Base-by-base conservation (phyloP, 2,329 filamentous ascomycete species). In the Xylaria arbuscula region DNA sequence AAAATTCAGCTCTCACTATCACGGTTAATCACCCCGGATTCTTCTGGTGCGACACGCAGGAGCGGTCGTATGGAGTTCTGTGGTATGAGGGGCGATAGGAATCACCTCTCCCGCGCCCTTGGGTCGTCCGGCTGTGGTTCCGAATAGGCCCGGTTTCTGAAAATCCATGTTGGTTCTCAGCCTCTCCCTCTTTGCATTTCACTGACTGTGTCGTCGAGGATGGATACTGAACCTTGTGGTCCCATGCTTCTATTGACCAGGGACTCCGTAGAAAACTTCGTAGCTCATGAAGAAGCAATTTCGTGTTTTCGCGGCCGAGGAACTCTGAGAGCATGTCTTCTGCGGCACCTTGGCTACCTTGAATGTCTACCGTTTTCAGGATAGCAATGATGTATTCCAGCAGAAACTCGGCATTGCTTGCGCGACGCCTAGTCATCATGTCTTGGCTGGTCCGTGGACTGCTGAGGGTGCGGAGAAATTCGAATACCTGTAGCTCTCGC, bases 361-460 rank as follows among this genome's bases (percentile, higher is more conserved):
- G 93, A 4, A 94, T 85, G 75, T 97, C 93, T 17, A 96, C 88
- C 0, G 89, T 93, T 78, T 93, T 94, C 67, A 98, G 81, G 24
- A 98, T 92, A 10, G 92, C 91, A 48, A 98, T 81, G 62, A 97
- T 88, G 78, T 97, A 97, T 75, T 97, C 93, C 10, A 98, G 85
- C 11, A 98, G 80, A 70, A 94, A 97, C 76, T 97, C 94, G 8
- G 91, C 88, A 75, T 94, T 95, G 72, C 88, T 90, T 5, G 86
- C 86, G 48, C 88, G 81, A 45, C 86, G 81, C 72, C 76, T 62
- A 64, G 77, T 71, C 70, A 74, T 74, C 64, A 68, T 60, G 63
- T 74, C 66, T 17, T 72, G 71, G 36, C 71, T 72, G 11, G 61
- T 62, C 51, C 73, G 74, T 8, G 67, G 53, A 66, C 66, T 74